Evolutionary conservation across 495 filamentous ascomycete genomes (phyloP).

Genomic region (Extremus antarcticus): DNA sequence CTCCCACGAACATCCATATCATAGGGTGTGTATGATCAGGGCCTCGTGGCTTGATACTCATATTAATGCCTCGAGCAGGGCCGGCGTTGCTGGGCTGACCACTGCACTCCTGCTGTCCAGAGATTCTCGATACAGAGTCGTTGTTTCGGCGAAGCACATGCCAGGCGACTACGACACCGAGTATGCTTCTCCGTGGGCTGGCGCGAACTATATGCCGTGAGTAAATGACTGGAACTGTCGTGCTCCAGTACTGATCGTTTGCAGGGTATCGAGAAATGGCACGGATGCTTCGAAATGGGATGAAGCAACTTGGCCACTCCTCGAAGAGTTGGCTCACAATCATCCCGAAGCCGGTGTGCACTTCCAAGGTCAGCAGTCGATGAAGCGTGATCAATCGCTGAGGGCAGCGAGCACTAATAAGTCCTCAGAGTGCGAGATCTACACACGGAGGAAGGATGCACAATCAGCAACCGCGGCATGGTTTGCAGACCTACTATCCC

Average conservation of each 20-base stretch:
- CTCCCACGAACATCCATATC: too few relatives aligned
- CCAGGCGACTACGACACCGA: constrained; percentile 95
- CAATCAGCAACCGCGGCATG: constrained; percentile 37
- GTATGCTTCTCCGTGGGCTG: constrained; percentile 91
- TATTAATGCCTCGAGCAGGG: too few relatives aligned
- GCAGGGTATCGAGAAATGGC: background rate
- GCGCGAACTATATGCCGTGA: constrained; percentile 82
- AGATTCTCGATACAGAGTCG: constrained; percentile 55
- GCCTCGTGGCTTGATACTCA: too few relatives aligned
- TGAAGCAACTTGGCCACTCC: too few relatives aligned
- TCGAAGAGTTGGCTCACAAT: too few relatives aligned
- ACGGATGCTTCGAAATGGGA: constrained; percentile 34
- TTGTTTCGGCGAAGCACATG: constrained; percentile 89
- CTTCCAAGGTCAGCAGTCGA: too few relatives aligned
- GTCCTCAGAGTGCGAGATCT: too few relatives aligned
- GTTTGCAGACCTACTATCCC: constrained; percentile 52
- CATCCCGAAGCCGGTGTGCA: too few relatives aligned
- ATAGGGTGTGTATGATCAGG: too few relatives aligned
- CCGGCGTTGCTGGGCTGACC: constrained; percentile 84
- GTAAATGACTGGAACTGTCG: background rate
- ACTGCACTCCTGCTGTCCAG: constrained; percentile 74
- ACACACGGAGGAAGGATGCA: constrained; percentile 52
- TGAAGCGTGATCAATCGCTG: too few relatives aligned
- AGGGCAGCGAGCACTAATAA: too few relatives aligned
- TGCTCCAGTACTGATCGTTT: constrained; percentile 17